phyloP scores from a whole-genome alignment of 2,329 filamentous ascomycete genomes.

The Aspergillus transmontanensis region DNA sequence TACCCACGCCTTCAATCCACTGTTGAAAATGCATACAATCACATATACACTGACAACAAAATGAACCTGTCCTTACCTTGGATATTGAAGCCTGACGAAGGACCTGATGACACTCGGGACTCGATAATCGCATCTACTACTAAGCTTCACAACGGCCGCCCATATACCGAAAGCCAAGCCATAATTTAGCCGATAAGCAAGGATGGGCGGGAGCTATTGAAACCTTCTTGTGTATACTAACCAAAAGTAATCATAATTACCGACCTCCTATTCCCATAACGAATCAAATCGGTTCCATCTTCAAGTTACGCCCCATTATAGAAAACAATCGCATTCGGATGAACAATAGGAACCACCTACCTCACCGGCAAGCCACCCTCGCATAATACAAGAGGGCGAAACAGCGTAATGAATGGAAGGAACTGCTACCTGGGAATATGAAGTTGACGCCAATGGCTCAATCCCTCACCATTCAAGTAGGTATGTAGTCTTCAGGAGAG shows the following conservation, averaged over 20 bases:
- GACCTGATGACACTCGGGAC: neutral
- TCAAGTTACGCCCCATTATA: neutral
- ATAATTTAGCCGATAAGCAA: neutral
- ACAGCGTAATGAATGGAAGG: neutral
- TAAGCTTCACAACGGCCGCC: neutral
- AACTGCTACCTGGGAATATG: neutral
- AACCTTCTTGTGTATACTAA: constrained; percentile 4
- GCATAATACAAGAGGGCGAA: neutral
- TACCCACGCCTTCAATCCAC: neutral
- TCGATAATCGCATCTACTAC: neutral
- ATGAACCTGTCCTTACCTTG: neutral
- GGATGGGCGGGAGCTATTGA: neutral
- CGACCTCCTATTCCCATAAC: neutral
- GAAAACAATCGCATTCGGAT: neutral
- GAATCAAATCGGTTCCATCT: neutral
- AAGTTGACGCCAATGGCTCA: neutral
- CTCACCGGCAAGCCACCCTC: too few relatives aligned
- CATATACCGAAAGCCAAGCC: neutral
- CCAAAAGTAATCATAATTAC: neutral
- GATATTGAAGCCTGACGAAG: neutral
- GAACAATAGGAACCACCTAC: neutral
- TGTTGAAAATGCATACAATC: neutral
- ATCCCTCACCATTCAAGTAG: neutral
- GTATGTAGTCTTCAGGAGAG: neutral
- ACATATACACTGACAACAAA: neutral